phyloP scores from a whole-genome alignment of 73 alveolate species.

The Urostyla sp. region DNA sequence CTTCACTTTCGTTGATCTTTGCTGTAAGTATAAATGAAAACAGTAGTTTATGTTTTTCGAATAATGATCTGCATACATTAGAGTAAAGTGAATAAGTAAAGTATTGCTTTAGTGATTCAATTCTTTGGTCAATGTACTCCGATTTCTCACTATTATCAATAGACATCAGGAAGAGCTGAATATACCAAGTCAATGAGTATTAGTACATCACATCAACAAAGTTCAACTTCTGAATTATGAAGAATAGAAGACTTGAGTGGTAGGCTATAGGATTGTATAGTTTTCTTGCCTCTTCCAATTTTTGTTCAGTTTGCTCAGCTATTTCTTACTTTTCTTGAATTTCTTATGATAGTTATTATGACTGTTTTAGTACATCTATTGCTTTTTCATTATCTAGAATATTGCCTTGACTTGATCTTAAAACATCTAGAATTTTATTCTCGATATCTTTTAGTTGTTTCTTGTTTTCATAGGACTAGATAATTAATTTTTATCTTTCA shows the following conservation, averaged over 20 bases:
- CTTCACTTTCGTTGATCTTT: slow-evolving; percentile 65
- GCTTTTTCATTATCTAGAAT: slow-evolving; percentile 83
- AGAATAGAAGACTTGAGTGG: slow-evolving; percentile 82
- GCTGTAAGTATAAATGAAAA: slow-evolving; percentile 97
- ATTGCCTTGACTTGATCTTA: slow-evolving; percentile 75
- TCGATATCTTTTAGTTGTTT: slow-evolving; percentile 91
- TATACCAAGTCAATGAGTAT: slow-evolving; percentile 88
- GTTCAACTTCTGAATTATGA: slow-evolving; percentile 77
- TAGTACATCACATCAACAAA: slow-evolving; percentile 90
- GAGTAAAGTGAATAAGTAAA: slow-evolving; percentile 87
- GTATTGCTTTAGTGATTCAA: slow-evolving; percentile 78
- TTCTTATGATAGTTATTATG: slow-evolving; percentile 85
- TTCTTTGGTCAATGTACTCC: slow-evolving; percentile 86
- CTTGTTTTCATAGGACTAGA: slow-evolving; percentile 87
- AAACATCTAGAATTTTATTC: slow-evolving; percentile 93
- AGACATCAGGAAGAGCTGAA: slow-evolving; percentile 82
- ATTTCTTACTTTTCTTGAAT: slow-evolving; percentile 86
- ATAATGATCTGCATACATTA: slow-evolving; percentile 92
- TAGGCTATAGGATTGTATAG: slow-evolving; percentile 88
- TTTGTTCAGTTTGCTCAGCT: slow-evolving; percentile 88
- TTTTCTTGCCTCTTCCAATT: slow-evolving; percentile 89
- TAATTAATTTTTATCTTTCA: slow-evolving; percentile 92
- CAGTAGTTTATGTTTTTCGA: slow-evolving; percentile 97
- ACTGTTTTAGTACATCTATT: slow-evolving; percentile 89
- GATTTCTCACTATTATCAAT: slow-evolving; percentile 89